These are phyloP conservation scores for Suillus ampliporus DNA, from an alignment of 768 basidiomycete genomes.

Conservation along the genomic window DNA sequence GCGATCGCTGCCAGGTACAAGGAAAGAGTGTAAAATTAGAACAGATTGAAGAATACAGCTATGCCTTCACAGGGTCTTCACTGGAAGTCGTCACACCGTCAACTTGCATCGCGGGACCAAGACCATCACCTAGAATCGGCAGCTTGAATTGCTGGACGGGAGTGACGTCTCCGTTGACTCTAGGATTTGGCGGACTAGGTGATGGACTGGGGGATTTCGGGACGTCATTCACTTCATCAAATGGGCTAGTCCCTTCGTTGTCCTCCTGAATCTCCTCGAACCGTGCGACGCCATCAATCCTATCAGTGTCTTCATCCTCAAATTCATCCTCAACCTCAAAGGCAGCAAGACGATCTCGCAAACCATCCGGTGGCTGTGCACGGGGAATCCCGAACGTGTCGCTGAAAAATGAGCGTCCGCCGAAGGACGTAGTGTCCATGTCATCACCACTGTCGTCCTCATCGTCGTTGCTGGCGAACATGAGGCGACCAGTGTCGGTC, in stretches of 20 bases:
- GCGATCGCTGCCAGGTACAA: conserved; percentile 7
- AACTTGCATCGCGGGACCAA: conserved; percentile 55
- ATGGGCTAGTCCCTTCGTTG: conserved; percentile 37
- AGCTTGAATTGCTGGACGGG: conserved; percentile 56
- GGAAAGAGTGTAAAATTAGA: conserved; percentile 2
- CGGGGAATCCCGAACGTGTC: conserved; percentile 50
- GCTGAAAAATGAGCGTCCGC: conserved; percentile 52
- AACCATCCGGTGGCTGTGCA: conserved; percentile 53
- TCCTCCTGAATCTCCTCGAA: conserved; percentile 41
- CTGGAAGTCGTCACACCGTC: conserved; percentile 72
- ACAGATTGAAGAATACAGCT: conserved; percentile 11
- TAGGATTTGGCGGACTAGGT: conserved; percentile 44
- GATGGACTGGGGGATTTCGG: conserved; percentile 33
- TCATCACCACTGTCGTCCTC: conserved; percentile 67
- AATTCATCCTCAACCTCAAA: conserved; percentile 55
- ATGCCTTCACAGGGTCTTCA: conserved; percentile 60
- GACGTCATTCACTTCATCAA: conserved; percentile 38
- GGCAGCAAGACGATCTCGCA: conserved; percentile 68
- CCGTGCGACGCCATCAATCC: background rate
- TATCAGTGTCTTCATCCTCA: conserved; percentile 34
- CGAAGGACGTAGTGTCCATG: conserved; percentile 28
- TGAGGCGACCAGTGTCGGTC: conserved; percentile 54
- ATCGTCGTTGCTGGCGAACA: conserved; percentile 66
- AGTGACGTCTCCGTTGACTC: conserved; percentile 52
- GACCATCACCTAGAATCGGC: conserved; percentile 58